phyloP scores from a whole-genome alignment of 345 rosid species.

The Pugionium cornutum region DNA sequence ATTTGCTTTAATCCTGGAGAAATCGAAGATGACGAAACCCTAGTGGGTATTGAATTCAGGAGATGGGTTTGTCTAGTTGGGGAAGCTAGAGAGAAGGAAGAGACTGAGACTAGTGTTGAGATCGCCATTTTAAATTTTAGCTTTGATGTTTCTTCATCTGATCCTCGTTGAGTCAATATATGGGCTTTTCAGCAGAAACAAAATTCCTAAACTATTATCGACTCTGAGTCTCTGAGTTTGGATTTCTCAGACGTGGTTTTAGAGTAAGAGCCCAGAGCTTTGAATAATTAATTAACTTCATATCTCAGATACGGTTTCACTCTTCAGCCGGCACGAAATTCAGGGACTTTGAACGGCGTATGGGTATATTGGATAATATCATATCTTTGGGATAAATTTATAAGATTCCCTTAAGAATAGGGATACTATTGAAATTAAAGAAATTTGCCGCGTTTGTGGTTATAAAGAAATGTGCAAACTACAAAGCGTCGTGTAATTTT shows the following conservation, averaged over 20 bases:
- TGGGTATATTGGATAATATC: background rate
- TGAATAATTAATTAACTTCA: background rate
- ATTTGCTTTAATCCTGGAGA: conserved; percentile 23
- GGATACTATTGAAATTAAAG: background rate
- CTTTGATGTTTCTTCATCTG: conserved; percentile 1
- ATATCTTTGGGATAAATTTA: background rate
- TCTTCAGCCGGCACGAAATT: too few species aligned
- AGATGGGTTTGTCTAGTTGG: conserved; percentile 42
- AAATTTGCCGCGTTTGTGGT: conserved; percentile 20
- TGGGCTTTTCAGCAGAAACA: background rate
- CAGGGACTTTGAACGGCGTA: background rate
- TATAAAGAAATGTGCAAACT: background rate
- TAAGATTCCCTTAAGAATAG: background rate
- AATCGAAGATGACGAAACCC: conserved; percentile 25
- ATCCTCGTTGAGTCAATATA: background rate
- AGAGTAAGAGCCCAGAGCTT: background rate
- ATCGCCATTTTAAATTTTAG: conserved; percentile 47
- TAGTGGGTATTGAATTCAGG: conserved; percentile 31
- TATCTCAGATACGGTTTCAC: too few species aligned
- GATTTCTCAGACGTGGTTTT: conserved; percentile 2
- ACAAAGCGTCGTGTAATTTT: conserved; percentile 33
- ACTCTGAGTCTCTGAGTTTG: background rate
- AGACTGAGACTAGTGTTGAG: conserved; percentile 34
- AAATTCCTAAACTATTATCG: background rate
- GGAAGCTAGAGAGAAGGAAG: conserved; percentile 37